Evolutionary conservation across 2,329 filamentous ascomycete genomes (phyloP).

Genomic region (Calonectria crousiana): DNA sequence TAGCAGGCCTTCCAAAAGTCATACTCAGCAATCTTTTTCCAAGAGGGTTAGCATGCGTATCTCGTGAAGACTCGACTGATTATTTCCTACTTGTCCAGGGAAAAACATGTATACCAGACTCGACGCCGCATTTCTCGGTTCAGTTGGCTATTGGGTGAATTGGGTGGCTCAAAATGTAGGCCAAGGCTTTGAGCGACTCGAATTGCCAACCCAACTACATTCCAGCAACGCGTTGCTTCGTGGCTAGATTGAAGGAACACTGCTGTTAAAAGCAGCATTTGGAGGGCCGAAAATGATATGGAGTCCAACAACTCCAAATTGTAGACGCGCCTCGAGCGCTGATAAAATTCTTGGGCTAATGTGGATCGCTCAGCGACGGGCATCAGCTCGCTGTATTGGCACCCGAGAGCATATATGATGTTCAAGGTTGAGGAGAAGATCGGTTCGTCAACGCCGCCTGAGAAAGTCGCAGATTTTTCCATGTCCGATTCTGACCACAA

Average conservation of each 20-base stretch:
- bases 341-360: not conserved
- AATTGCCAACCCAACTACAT: not conserved
- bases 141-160: not conserved
- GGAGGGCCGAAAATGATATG: not conserved
- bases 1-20: not conserved
- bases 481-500: not conserved
- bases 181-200: not conserved
- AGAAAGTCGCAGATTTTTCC: not conserved
- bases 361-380: not conserved
- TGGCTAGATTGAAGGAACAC: not conserved
- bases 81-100: not conserved
- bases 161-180: not conserved
- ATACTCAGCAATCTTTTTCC: not conserved
- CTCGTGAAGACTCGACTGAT: not conserved
- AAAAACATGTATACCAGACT: not conserved
- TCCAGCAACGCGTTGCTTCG: not conserved
- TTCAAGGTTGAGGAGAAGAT: not conserved
- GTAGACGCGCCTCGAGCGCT: not conserved
- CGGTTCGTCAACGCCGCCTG: not conserved
- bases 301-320: not conserved
- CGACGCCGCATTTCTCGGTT: not conserved
- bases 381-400: not conserved
- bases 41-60: not conserved
- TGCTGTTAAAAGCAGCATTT: not conserved
- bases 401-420: not conserved